A percentile compares a stretch with the other conserved stretches of the same genome.
Evolutionary conservation across 2,329 filamentous ascomycete genomes (phyloP).

Genomic region (Claviceps digitariae): DNA sequence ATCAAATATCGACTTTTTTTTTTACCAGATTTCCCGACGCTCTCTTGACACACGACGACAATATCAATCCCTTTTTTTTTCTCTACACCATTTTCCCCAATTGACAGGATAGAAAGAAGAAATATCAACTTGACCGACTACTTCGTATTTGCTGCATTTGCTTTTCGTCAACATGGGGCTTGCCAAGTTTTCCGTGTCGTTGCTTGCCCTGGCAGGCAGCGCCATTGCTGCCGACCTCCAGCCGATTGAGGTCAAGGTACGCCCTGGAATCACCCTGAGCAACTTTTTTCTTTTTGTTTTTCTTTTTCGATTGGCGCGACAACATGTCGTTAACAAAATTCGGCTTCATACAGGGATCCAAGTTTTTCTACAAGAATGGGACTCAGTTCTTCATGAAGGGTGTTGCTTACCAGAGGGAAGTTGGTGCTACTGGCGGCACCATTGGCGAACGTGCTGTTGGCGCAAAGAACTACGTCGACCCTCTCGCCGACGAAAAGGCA

Average conservation of each 20-base stretch:
- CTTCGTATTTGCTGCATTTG: not conserved
- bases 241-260: conserved; percentile 57
- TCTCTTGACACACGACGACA: not conserved
- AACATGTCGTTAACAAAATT: not conserved
- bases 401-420: conserved; percentile 87
- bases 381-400: conserved; percentile 70
- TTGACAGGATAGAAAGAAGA: not conserved
- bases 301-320: not conserved
- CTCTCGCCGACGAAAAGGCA: conserved; percentile 54
- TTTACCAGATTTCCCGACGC: conserved; percentile 1
- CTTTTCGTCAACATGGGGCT: conserved; percentile 18
- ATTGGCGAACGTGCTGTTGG: conserved; percentile 17
- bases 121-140: not conserved
- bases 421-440: conserved; percentile 38
- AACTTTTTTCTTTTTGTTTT: not conserved
- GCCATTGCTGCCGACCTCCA: conserved; percentile 32
- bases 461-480: conserved; percentile 57
- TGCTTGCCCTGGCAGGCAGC: conserved; percentile 28
- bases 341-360: conserved; percentile 43
- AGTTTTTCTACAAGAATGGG: conserved; percentile 77
- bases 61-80: not conserved
- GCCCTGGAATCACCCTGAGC: conserved; percentile 1
- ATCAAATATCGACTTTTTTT: not conserved
- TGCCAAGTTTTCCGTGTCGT: conserved; percentile 18
- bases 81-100: not conserved